Conservation (phyloP, 306 rosid species). For the Crotalaria pallida region DNA sequence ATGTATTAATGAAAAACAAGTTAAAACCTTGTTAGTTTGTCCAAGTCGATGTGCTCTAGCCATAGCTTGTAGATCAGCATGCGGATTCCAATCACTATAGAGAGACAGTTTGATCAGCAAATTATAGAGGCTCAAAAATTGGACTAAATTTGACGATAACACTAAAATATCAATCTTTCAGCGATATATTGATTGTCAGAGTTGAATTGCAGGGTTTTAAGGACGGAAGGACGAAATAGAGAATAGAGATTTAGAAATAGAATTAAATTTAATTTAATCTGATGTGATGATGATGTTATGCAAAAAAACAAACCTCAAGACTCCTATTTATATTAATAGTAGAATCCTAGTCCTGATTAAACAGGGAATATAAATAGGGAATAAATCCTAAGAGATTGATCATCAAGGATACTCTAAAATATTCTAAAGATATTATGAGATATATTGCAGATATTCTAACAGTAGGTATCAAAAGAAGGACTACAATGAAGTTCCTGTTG, state of each 20-base stretch:
- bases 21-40: constrained; percentile 86
- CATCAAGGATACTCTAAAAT: too few relatives aligned
- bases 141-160: background rate
- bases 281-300: background rate
- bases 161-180: background rate
- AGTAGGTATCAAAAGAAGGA: background rate
- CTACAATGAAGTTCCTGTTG: background rate
- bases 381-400: background rate
- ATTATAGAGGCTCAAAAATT: background rate
- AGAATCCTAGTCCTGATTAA: background rate
- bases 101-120: constrained; percentile 20
- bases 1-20: constrained; percentile 9
- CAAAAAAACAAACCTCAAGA: background rate
- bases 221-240: background rate
- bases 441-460: background rate
- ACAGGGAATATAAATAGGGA: background rate
- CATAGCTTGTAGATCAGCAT: constrained; percentile 99
- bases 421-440: background rate
- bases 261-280: background rate
- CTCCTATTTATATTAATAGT: background rate
- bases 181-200: background rate
- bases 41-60: constrained; percentile 99
- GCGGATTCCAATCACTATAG: constrained; percentile 99
- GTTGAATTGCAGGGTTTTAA: background rate
- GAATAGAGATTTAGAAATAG: background rate